Percentiles rank a stretch among this genome's conserved stretches.
Evolutionary conservation across 1,139 yeast species (phyloP).

Genomic region (Saccharomycopsis hybrid): DNA sequence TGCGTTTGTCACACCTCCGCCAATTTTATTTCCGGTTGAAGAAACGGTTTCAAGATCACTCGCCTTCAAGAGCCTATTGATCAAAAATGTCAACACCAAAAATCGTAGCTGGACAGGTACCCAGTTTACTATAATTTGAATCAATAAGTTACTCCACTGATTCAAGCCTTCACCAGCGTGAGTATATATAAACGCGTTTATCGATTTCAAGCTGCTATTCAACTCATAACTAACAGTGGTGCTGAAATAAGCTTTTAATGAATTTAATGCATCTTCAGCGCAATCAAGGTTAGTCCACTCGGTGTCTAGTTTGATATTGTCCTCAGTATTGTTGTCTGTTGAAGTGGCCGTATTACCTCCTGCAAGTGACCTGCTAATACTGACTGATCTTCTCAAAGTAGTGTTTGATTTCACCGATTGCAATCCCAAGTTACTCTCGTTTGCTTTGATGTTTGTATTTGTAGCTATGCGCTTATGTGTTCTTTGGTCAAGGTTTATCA

Average conservation of each 20-base stretch:
- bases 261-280: conserved; percentile 31
- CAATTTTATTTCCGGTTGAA: conserved; percentile 18
- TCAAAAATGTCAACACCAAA: conserved; percentile 46
- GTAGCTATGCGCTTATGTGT: neutral
- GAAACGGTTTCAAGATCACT: conserved; percentile 14
- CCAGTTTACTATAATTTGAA: conserved; percentile 67
- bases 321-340: conserved; percentile 15
- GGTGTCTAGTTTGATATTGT: conserved; percentile 16
- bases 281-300: conserved; percentile 16
- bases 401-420: neutral
- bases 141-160: conserved; percentile 50
- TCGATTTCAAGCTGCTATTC: conserved; percentile 1
- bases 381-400: neutral
- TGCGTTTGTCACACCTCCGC: neutral
- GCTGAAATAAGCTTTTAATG: conserved; percentile 44
- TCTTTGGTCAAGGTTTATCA: neutral
- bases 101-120: conserved; percentile 87
- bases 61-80: conserved; percentile 26
- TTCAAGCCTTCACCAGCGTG: conserved; percentile 21
- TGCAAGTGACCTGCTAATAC: neutral
- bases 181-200: conserved; percentile 16
- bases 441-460: too few relatives aligned
- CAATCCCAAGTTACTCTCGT: neutral
- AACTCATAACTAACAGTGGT: conserved; percentile 22
- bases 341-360: neutral